These are phyloP conservation scores for Conoideocrella luteorostrata DNA, from an alignment of 2,329 filamentous ascomycete species.

Conservation along the genomic window DNA sequence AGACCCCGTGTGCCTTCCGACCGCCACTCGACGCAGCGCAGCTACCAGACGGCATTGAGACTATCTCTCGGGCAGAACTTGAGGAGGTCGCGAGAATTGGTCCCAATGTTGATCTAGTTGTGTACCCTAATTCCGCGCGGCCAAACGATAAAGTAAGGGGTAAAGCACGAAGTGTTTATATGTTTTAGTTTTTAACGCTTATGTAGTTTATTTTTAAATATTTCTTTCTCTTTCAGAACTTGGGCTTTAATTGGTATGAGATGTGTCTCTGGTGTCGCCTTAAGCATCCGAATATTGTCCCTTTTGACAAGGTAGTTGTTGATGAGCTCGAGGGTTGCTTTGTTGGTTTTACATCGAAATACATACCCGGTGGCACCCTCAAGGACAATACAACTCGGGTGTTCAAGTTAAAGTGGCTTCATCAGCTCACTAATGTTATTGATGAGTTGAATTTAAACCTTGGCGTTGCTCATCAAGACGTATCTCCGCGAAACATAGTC, in stretches of 20 bases:
- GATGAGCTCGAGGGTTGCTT: conserved; percentile 24
- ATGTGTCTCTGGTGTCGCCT: conserved; percentile 29
- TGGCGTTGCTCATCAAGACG: conserved; percentile 32
- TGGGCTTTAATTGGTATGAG: conserved; percentile 24
- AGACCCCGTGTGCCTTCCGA: conserved; percentile 18
- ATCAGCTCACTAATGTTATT: conserved; percentile 28
- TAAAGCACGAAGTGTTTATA: too few species aligned
- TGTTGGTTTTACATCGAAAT: conserved; percentile 30
- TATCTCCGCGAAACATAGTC: conserved; percentile 30
- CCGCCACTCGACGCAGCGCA: conserved; percentile 13
- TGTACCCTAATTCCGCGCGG: conserved; percentile 8
- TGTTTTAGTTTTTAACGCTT: too few species aligned
- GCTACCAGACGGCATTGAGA: not conserved
- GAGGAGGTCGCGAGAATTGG: conserved; percentile 22
- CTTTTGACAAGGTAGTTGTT: conserved; percentile 27
- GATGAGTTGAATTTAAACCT: conserved; percentile 31
- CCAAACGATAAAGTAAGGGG: conserved; percentile 8
- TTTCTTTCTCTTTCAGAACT: conserved; percentile 18
- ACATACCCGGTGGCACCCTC: conserved; percentile 28
- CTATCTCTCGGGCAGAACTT: conserved; percentile 16
- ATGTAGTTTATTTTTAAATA: conserved; percentile 28
- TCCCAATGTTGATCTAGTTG: conserved; percentile 21
- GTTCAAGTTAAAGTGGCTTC: conserved; percentile 30
- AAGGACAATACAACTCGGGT: conserved; percentile 20
- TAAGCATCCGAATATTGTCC: conserved; percentile 29